Conservation (phyloP, 179 eudicot genomes). For the Silene vulgaris region DNA sequence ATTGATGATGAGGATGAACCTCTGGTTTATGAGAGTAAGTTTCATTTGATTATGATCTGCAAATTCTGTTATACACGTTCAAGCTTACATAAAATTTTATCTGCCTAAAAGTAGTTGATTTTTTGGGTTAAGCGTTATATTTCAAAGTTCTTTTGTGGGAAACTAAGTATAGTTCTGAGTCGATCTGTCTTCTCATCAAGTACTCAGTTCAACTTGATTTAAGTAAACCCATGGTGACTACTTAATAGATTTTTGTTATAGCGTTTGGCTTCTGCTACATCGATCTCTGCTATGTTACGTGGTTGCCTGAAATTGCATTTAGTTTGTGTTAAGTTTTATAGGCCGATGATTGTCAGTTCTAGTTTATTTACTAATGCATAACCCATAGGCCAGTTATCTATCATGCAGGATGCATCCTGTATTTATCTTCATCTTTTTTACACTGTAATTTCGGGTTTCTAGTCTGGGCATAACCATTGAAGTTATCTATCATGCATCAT, state of each 20-base stretch:
- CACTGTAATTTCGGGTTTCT: background rate
- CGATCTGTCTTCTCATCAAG: background rate
- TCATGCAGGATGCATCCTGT: background rate
- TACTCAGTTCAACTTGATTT: conserved; percentile 9
- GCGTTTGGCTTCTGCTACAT: background rate
- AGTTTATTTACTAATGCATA: background rate
- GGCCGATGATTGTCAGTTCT: background rate
- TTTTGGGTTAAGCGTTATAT: background rate
- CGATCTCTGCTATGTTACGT: background rate
- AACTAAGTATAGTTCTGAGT: background rate
- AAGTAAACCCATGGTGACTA: background rate
- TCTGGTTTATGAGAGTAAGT: conserved; percentile 95
- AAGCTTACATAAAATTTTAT: background rate
- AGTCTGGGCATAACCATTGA: background rate
- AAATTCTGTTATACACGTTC: background rate
- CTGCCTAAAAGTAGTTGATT: background rate
- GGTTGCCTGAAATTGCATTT: conserved; percentile 2
- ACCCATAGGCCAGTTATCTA: background rate
- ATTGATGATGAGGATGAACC: conserved; percentile 98
- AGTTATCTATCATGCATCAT: background rate
- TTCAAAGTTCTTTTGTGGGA: background rate
- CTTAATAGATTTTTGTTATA: background rate
- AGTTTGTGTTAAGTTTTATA: background rate
- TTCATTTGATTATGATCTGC: background rate
- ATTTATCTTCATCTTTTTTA: background rate